These are phyloP conservation scores for Cercospora sp. DNA, from an alignment of 2,329 filamentous ascomycete genomes.

Conservation along the genomic window DNA sequence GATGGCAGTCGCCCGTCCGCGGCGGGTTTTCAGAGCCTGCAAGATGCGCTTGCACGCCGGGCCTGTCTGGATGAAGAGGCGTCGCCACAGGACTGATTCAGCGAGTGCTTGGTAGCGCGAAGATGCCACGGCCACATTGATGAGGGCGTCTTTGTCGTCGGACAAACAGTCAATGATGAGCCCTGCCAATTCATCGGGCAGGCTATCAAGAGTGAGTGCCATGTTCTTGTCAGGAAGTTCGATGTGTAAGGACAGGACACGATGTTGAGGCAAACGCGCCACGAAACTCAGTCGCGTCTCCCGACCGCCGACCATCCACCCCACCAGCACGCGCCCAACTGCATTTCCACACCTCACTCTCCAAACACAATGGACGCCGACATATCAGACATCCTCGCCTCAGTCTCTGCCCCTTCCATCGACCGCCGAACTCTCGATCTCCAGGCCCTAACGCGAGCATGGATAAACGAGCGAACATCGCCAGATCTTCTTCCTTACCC, in stretches of 20 bases:
- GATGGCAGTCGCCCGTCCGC: background rate
- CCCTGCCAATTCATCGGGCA: background rate
- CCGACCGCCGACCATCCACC: background rate
- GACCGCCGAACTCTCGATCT: constrained; percentile 69
- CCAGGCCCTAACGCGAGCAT: constrained; percentile 84
- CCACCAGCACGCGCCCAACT: background rate
- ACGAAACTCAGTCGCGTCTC: background rate
- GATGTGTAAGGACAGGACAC: background rate
- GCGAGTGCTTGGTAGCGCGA: background rate
- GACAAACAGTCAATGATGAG: background rate
- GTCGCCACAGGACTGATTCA: constrained; percentile 3
- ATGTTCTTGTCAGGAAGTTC: background rate
- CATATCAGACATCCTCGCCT: constrained; percentile 55
- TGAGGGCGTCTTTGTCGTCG: background rate
- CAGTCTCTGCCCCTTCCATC: constrained; percentile 48
- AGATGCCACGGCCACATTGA: background rate
- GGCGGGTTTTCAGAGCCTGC: background rate
- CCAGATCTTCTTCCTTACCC: constrained; percentile 85
- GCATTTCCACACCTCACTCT: too few species aligned
- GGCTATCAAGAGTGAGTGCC: background rate
- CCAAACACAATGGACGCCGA: constrained; percentile 37
- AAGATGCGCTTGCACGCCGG: background rate
- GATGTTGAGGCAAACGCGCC: background rate
- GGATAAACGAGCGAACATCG: constrained; percentile 87
- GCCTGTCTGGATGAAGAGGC: background rate